Percentiles rank a stretch among this genome's conserved stretches.
phyloP scores from a whole-genome alignment of 2,329 filamentous ascomycete genomes.

The Phoma sp. region DNA sequence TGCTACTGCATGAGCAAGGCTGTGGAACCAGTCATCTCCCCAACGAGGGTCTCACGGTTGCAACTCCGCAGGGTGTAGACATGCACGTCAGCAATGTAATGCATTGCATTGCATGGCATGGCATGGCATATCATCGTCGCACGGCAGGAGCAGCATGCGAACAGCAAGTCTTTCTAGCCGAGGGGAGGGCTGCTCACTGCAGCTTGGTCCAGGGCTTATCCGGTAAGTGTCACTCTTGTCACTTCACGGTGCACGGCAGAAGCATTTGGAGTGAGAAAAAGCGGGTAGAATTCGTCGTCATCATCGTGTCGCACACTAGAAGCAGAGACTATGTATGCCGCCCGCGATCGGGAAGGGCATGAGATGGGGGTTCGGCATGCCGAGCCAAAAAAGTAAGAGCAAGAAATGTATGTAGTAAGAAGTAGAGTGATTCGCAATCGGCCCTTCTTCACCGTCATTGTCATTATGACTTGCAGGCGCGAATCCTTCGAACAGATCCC shows the following conservation, averaged over 20 bases:
- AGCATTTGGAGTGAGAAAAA: neutral
- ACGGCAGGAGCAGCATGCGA: constrained; percentile 22
- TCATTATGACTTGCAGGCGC: neutral
- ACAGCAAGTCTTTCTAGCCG: constrained; percentile 10
- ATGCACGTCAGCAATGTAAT: constrained; percentile 8
- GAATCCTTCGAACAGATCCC: neutral
- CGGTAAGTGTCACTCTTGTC: neutral
- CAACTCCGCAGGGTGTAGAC: neutral
- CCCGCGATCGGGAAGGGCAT: constrained; percentile 1
- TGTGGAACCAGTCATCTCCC: neutral
- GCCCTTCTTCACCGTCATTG: constrained; percentile 18
- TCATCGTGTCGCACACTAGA: constrained; percentile 4
- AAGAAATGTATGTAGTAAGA: constrained; percentile 14
- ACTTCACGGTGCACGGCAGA: constrained; percentile 1
- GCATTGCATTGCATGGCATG: too few species aligned
- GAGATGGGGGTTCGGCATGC: constrained; percentile 5
- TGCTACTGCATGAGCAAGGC: neutral
- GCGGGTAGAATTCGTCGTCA: neutral
- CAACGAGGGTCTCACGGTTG: neutral
- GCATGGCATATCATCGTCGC: constrained; percentile 2
- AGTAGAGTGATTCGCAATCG: constrained; percentile 9
- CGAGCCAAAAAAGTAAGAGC: neutral
- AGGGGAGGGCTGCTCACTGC: neutral
- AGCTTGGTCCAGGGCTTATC: neutral
- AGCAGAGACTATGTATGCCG: neutral